Evolutionary conservation across 768 basidiomycete species (phyloP), one percentile per base, ranked within the genome.

Genomic region (Trametes cubensis): DNA sequence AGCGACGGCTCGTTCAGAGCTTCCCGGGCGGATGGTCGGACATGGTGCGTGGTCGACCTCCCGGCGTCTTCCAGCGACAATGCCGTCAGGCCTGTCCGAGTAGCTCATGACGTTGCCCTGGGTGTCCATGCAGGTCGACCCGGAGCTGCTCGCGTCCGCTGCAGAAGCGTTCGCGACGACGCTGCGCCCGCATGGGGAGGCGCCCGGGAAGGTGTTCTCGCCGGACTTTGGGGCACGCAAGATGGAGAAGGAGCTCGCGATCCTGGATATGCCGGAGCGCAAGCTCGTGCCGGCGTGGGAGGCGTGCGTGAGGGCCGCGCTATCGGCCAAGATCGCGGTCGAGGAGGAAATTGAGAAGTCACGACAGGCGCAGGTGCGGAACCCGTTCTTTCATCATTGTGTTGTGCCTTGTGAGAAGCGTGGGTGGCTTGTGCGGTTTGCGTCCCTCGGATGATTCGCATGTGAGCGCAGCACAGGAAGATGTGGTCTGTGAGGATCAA

Each of bases 291-390:
- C 58, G 4, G 75, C 81, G 0, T 87, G 85, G 85, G 78, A 83
- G 62, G 66, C 58, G 0, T 82, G 82, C 58, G 74, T 84, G 2
- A 67, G 72, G 47, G 73, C 75, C 20, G 80, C 80, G 4, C 62
- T 80, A 17, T 51, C 57, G 8, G 68, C 67, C 18, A 81, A 79
- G 55, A 59, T 78, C 15, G 71, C 74, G 0, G 73, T 83, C 0
- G 82, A 84, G 62, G 83, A 86, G 44, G 85, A 86, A 67, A 44
- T 83, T 0, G 66, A 66, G 6, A 83, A 81, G 66, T 78, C 78
- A 7, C 67, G 68, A 17, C 62, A 71, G 40, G 78, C 78, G 3
- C 74, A 83, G 71, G 85, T 86, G 61, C 54, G 84, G 75, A 15
- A 13, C 30, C 20, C 21, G 17, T 44, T 10, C 54, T 7, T 11